Conservation (phyloP, 768 basidiomycete genomes). For the Nevesoporus exiguus region DNA sequence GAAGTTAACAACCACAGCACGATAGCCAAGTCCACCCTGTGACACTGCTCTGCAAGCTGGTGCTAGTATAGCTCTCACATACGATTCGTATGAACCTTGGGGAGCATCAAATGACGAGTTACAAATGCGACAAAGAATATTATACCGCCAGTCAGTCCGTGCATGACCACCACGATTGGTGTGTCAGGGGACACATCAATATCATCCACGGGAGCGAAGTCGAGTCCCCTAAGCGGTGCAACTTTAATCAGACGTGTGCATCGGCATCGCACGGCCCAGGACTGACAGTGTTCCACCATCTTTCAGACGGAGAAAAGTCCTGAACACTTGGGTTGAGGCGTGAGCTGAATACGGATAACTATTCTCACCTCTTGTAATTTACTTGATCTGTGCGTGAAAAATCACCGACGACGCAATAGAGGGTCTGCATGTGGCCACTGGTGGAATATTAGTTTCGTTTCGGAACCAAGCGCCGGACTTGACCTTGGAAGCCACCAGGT, state of each 20-base stretch:
- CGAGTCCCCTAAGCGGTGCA: slow-evolving; percentile 26
- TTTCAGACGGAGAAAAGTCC: slow-evolving; percentile 27
- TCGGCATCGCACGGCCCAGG: background rate
- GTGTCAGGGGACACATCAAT: slow-evolving; percentile 20
- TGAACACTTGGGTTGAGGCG: slow-evolving; percentile 10
- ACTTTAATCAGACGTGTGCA: background rate
- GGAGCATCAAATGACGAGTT: slow-evolving; percentile 4
- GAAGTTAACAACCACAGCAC: slow-evolving; percentile 89
- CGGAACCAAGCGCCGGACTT: background rate
- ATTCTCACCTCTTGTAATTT: slow-evolving; percentile 28
- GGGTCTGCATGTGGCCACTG: slow-evolving; percentile 33
- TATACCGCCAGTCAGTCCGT: slow-evolving; percentile 33
- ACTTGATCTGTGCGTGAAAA: slow-evolving; percentile 31
- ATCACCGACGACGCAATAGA: slow-evolving; percentile 31
- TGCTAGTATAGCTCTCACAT: slow-evolving; percentile 78
- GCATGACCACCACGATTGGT: slow-evolving; percentile 32
- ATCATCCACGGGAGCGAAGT: slow-evolving; percentile 30
- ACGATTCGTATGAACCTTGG: slow-evolving; percentile 84
- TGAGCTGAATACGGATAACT: background rate
- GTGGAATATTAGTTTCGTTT: slow-evolving; percentile 13
- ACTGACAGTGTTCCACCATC: slow-evolving; percentile 35
- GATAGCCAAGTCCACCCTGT: slow-evolving; percentile 86
- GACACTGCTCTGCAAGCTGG: slow-evolving; percentile 66
- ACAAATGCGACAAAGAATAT: background rate
- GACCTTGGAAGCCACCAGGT: slow-evolving; percentile 35